Conservation (phyloP, 176 grass and related monocot genomes). For the Melocanna baccifera region DNA sequence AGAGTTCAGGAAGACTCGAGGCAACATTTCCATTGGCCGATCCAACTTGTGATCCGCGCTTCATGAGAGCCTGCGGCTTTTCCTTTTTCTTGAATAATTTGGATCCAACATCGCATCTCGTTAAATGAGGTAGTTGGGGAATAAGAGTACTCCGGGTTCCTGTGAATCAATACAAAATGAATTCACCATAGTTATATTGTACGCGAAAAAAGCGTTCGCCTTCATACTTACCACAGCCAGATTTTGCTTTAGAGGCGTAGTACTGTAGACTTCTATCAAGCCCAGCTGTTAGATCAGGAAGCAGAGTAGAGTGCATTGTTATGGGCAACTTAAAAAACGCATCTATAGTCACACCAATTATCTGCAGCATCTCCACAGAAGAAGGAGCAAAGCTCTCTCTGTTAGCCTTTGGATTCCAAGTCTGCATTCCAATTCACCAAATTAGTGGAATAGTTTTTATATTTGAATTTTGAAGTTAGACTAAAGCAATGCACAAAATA, state of each 20-base stretch:
- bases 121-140: constrained; percentile 73
- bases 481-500: constrained; percentile 45
- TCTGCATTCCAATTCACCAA: constrained; percentile 42
- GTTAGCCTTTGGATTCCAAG: constrained; percentile 63
- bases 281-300: constrained; percentile 65
- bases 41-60: constrained; percentile 69
- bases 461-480: constrained; percentile 33
- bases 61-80: constrained; percentile 48
- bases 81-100: constrained; percentile 88
- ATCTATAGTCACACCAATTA: constrained; percentile 65
- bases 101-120: constrained; percentile 83
- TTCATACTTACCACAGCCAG: constrained; percentile 64
- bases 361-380: constrained; percentile 57
- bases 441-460: constrained; percentile 7
- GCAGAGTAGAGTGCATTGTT: constrained; percentile 53
- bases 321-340: constrained; percentile 71
- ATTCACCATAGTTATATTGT: neutral
- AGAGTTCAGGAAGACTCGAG: constrained; percentile 58
- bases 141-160: constrained; percentile 56
- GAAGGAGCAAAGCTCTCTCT: constrained; percentile 55
- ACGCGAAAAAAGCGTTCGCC: neutral
- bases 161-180: constrained; percentile 35
- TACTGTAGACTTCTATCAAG: constrained; percentile 63
- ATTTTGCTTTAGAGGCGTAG: constrained; percentile 70
- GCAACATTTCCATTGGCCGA: constrained; percentile 43